Evolutionary conservation across 2,329 filamentous ascomycete species (phyloP), one percentile per base, ranked within the genome.

Genomic region (Teratosphaeria destructans): DNA sequence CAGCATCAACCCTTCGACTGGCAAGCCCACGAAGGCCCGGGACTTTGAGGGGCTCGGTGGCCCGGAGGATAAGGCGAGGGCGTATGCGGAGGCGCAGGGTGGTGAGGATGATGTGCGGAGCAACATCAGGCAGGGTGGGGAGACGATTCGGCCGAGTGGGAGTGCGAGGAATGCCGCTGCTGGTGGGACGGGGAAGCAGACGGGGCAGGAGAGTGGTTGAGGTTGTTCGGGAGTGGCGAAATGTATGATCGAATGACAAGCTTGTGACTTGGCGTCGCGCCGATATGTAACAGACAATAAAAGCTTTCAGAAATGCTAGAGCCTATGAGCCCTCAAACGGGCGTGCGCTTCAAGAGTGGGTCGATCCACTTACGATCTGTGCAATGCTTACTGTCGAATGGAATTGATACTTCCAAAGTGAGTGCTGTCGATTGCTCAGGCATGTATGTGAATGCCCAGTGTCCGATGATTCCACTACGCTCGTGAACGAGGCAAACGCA

Each of bases 41-140:
- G 78, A 80, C 62, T 81, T 79, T 58, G 78, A 80, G 61, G 79
- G 78, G 29, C 64, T 66, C 0, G 79, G 78, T 1, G 78, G 77
- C 14, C 78, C 77, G 2, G 78, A 80, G 68, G 74, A 74, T 57
- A 78, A 78, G 66, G 71, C 70, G 37, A 60, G 66, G 32, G 65
- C 71, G 12, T 74, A 71, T 59, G 72, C 69, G n/a, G 69, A 73
- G 62, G 71, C 71, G 27, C 68, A 74, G 8, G 69, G 68, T 12
- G 77, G 77, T 8, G 69, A 74, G 54, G 71, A 78, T 65, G 70
- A 73, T 59, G 72, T 78, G 12, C 63, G 72, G 59, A 69, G 65
- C 19, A 77, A 77, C 65, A 66, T 77, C 34, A 67, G 75, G 64
- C 72, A 75, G 62, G 52, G 56, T 49, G 68, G 66, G 29, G 66